phyloP scores from a whole-genome alignment of 1,284 basidiomycete genomes.

The Pyrrhoderma noxium region DNA sequence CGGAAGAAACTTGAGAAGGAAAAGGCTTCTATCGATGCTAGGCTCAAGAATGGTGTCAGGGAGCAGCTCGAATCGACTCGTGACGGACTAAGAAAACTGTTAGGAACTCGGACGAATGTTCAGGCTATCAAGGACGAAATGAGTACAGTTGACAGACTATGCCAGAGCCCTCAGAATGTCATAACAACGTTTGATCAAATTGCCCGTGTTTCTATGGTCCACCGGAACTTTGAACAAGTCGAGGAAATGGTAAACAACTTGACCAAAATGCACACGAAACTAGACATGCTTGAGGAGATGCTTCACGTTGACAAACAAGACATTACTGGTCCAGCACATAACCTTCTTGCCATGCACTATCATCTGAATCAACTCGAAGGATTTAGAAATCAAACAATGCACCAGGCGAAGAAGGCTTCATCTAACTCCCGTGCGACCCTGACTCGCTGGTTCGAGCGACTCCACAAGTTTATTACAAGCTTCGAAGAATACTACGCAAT shows the following conservation, averaged over 20 bases:
- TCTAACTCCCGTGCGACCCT: constrained; percentile 63
- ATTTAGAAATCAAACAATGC: constrained; percentile 91
- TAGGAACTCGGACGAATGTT: constrained; percentile 77
- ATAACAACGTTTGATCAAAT: constrained; percentile 89
- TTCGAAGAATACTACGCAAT: constrained; percentile 88
- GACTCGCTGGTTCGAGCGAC: constrained; percentile 78
- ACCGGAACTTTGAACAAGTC: constrained; percentile 91
- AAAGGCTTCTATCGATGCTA: constrained; percentile 90
- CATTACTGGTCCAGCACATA: constrained; percentile 77
- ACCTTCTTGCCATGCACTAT: constrained; percentile 87
- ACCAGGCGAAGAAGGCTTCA: constrained; percentile 84
- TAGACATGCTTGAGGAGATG: constrained; percentile 74
- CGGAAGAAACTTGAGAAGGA: constrained; percentile 96
- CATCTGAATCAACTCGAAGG: constrained; percentile 85
- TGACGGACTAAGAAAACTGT: constrained; percentile 81
- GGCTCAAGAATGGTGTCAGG: constrained; percentile 88
- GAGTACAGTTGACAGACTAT: constrained; percentile 77
- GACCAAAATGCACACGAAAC: constrained; percentile 79
- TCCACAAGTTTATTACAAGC: constrained; percentile 72
- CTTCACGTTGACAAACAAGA: constrained; percentile 67
- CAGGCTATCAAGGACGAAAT: constrained; percentile 91
- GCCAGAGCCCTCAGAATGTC: constrained; percentile 61
- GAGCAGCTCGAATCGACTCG: constrained; percentile 91
- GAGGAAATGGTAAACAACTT: constrained; percentile 94
- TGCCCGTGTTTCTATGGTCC: constrained; percentile 88